phyloP scores from a whole-genome alignment of 2,329 filamentous ascomycete genomes.

The Trichoderma oligosporum region DNA sequence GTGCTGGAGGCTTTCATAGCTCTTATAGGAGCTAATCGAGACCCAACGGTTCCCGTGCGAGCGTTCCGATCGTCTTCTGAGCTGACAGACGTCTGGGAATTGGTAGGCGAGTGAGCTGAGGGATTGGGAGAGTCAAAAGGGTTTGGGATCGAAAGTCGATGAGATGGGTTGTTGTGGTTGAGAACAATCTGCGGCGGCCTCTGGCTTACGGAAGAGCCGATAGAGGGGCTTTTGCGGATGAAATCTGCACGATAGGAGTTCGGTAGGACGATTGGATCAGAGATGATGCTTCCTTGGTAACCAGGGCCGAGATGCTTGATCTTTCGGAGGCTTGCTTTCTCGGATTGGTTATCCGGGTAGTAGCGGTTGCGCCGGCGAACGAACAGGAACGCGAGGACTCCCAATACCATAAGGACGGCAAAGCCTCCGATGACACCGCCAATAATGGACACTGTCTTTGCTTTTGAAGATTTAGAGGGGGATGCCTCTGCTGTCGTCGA shows the following conservation, averaged over 20 bases:
- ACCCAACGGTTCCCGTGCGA: slow-evolving; percentile 27
- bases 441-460: slow-evolving; percentile 40
- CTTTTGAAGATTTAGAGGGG: slow-evolving; percentile 22
- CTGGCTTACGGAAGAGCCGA: slow-evolving; percentile 18
- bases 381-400: slow-evolving; percentile 41
- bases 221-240: slow-evolving; percentile 38
- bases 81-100: slow-evolving; percentile 22
- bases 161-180: not conserved
- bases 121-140: slow-evolving; percentile 35
- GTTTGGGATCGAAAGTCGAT: slow-evolving; percentile 34
- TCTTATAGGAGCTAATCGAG: slow-evolving; percentile 37
- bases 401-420: slow-evolving; percentile 39
- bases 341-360: not conserved
- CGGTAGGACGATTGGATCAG: slow-evolving; percentile 50
- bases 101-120: slow-evolving; percentile 24
- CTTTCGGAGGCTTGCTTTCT: slow-evolving; percentile 24
- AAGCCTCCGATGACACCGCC: slow-evolving; percentile 48
- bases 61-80: slow-evolving; percentile 28
- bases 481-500: slow-evolving; percentile 18
- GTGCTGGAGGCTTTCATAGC: slow-evolving; percentile 35
- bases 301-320: slow-evolving; percentile 22
- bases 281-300: slow-evolving; percentile 45
- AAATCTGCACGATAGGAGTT: slow-evolving; percentile 51
- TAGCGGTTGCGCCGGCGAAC: slow-evolving; percentile 31
- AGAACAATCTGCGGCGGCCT: slow-evolving; percentile 15